Conservation (phyloP, 805 yeast genomes). For the Metschnikowia hibisci region DNA sequence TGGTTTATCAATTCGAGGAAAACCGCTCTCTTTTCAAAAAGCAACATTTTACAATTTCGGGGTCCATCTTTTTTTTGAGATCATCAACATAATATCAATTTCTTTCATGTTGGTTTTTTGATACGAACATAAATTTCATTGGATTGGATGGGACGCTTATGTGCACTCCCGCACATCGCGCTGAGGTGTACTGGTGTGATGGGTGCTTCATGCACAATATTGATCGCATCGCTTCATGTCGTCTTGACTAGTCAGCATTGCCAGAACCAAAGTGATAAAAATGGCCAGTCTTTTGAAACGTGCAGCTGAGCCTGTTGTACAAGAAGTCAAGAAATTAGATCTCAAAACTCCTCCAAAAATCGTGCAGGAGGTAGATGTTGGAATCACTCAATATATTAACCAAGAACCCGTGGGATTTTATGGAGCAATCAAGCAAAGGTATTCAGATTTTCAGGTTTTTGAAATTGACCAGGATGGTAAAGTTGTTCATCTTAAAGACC, state of each 20-base stretch:
- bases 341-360: constrained; percentile 19
- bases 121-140: too few relatives aligned
- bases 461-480: constrained; percentile 69
- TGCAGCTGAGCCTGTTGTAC: background rate
- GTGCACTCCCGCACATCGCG: too few relatives aligned
- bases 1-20: too few relatives aligned
- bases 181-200: background rate
- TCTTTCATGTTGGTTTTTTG: too few relatives aligned
- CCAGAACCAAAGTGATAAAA: background rate
- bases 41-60: too few relatives aligned
- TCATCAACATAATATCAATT: too few relatives aligned
- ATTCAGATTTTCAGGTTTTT: constrained; percentile 90
- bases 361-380: constrained; percentile 76
- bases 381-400: constrained; percentile 70
- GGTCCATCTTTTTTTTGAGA: too few relatives aligned
- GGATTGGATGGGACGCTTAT: too few relatives aligned
- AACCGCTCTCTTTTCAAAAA: too few relatives aligned
- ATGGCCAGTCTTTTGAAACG: constrained; percentile 2
- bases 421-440: constrained; percentile 83
- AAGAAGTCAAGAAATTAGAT: background rate
- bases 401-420: constrained; percentile 52
- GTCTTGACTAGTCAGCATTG: constrained; percentile 4
- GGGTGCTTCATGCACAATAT: background rate
- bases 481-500: constrained; percentile 72
- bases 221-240: constrained; percentile 2